phyloP scores from a whole-genome alignment of 2,329 filamentous ascomycete genomes.

The Aureobasidium lini region DNA sequence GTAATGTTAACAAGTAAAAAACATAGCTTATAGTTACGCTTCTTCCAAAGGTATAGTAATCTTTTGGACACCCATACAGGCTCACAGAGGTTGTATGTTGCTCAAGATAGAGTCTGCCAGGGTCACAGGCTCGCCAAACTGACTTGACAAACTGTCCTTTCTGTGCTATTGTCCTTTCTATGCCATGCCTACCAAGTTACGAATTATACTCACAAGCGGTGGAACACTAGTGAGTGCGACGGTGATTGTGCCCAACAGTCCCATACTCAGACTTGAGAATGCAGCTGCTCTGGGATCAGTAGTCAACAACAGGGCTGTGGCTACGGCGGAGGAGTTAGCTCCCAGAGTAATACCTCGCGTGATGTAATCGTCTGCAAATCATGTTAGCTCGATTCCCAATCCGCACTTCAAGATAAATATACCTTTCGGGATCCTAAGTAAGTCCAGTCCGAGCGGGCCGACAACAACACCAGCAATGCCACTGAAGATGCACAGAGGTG shows the following conservation, averaged over 20 bases:
- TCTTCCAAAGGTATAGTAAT: no score
- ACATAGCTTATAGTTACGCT: no score
- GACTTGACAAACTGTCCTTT: not conserved
- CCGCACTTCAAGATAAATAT: not conserved
- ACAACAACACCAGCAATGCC: slow-evolving; percentile 53
- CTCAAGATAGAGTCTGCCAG: not conserved
- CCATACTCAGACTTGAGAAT: slow-evolving; percentile 54
- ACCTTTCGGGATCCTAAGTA: slow-evolving; percentile 49
- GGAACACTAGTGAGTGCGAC: slow-evolving; percentile 53
- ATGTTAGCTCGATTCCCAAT: not conserved
- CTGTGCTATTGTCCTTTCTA: not conserved
- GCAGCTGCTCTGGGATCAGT: slow-evolving; percentile 54
- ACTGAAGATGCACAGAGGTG: slow-evolving; percentile 52
- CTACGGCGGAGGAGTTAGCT: slow-evolving; percentile 53
- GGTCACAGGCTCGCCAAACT: not conserved
- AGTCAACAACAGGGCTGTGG: slow-evolving; percentile 49
- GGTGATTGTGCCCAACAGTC: slow-evolving; percentile 52
- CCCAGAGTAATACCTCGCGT: slow-evolving; percentile 56
- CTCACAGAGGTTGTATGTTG: not conserved
- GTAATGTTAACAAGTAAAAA: no score
- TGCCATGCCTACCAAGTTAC: slow-evolving; percentile 37
- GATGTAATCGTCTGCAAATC: slow-evolving; percentile 50
- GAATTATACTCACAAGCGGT: slow-evolving; percentile 42
- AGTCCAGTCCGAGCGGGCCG: slow-evolving; percentile 43
- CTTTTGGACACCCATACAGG: not conserved